phyloP scores from a whole-genome alignment of 2,329 filamentous ascomycete species.

The Clarireedia paspali region DNA sequence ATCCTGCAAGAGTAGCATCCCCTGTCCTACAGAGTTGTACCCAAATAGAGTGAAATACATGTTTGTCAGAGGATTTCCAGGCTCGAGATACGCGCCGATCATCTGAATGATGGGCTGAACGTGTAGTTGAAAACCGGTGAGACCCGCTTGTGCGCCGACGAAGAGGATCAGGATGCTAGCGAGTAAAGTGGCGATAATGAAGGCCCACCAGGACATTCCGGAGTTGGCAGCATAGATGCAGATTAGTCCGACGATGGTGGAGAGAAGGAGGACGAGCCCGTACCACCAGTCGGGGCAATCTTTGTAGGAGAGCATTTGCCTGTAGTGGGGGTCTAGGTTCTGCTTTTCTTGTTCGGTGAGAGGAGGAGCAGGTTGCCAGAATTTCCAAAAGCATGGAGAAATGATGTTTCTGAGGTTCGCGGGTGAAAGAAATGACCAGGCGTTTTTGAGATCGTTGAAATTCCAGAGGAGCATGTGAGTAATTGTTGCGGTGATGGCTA shows the following conservation, averaged over 20 bases:
- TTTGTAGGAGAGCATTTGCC: conserved; percentile 39
- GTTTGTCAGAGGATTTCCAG: conserved; percentile 59
- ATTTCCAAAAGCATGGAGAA: conserved; percentile 21
- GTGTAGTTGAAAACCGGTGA: conserved; percentile 39
- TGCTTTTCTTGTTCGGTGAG: not conserved
- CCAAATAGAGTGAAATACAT: conserved; percentile 68
- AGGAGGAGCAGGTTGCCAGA: conserved; percentile 11
- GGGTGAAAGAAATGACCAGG: conserved; percentile 23
- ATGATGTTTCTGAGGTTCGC: conserved; percentile 11
- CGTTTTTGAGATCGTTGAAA: conserved; percentile 32
- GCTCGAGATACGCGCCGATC: conserved; percentile 39
- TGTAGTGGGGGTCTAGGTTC: conserved; percentile 34
- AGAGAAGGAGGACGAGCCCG: conserved; percentile 35
- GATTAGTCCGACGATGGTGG: conserved; percentile 34
- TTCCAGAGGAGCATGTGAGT: conserved; percentile 36
- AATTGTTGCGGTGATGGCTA: conserved; percentile 39
- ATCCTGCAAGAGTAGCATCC: conserved; percentile 37
- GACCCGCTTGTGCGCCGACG: conserved; percentile 31
- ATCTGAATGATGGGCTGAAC: conserved; percentile 41
- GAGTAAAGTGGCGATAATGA: conserved; percentile 23
- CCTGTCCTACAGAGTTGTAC: conserved; percentile 39
- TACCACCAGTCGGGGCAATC: conserved; percentile 53
- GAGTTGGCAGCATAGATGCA: conserved; percentile 52
- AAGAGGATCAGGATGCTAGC: conserved; percentile 23
- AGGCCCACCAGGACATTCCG: conserved; percentile 21